Evolutionary conservation across 139 green algal genomes (phyloP), one percentile per base, ranked within the genome.

Genomic region (Eudorina sp.): DNA sequence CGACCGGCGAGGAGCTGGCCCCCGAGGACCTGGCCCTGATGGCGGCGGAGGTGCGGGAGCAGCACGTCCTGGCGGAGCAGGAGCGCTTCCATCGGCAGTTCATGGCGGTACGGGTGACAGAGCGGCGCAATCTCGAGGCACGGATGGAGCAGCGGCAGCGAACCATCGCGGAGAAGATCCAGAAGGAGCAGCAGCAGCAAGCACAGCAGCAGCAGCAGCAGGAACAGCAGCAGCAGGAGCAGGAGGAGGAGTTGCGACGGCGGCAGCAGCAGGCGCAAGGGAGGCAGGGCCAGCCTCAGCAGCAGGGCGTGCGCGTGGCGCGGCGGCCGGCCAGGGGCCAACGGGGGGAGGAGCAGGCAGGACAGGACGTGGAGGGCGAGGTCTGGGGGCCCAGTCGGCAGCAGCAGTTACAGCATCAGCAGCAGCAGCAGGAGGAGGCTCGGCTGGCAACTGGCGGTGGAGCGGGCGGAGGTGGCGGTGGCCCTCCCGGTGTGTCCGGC

Each of bases 131-230:
- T 19, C 38, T 58, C 21, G 69, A 72, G 78, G 43, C 34, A 60
- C 48, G 66, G 36, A 45, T 48, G 58, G 62, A 79, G 88, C 68
- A 84, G 87, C 68, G 41, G 69, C 83, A 85, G 31, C 51, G 48
- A 23, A 70, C 70, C 16, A 64, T 89, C 14, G 36, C 34, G 51
- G 48, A 31, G 25, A 66, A 84, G 36, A 23, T 83, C 4, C 70
- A 79, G 70, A 23, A 58, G 58, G 18, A 68, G 58, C 58, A 68
- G 70, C 19, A 79, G 68, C 38, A 48, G 68, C 18, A 77, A 9
- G 29, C 40, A 16, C 19, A 58, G 70, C 40, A 38, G 70, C 8
- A 46, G 34, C 4, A 34, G 68, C 36, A 77, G 68, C 21, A 77
- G 34, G 34, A 25, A 31, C 68, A 77, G 70, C 31, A 83, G 75